Conservation (phyloP, 2,329 filamentous ascomycete species). For the Trichophyton simii region DNA sequence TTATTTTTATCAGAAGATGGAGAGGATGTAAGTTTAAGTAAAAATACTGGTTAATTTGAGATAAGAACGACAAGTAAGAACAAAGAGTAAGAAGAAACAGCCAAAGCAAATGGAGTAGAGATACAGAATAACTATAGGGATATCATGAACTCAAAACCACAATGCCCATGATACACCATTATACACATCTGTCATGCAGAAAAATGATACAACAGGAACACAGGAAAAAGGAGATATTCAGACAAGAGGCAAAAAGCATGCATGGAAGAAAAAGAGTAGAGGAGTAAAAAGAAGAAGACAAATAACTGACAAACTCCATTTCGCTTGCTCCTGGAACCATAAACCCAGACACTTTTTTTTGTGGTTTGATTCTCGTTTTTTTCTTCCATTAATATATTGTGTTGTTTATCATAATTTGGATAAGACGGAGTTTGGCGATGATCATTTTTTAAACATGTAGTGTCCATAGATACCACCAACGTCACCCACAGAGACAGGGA, state of each 20-base stretch:
- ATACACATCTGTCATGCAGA: not conserved
- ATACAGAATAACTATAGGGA: not conserved
- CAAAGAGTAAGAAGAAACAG: not conserved
- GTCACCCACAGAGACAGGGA: conserved; percentile 43
- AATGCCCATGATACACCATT: not conserved
- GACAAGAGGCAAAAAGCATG: not conserved
- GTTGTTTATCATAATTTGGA: not conserved
- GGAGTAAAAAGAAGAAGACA: not conserved
- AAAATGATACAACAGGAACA: not conserved
- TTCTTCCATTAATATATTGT: not conserved
- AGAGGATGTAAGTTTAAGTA: not conserved
- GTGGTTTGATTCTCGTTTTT: not conserved
- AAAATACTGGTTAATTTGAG: not conserved
- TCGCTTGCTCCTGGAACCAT: not conserved
- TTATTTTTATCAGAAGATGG: not conserved
- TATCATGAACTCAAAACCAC: not conserved
- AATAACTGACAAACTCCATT: not conserved
- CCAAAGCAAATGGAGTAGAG: not conserved
- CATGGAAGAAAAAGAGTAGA: not conserved
- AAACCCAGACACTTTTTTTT: not conserved
- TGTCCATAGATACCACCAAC: conserved; percentile 48
- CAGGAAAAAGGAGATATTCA: not conserved
- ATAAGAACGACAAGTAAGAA: not conserved
- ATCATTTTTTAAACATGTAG: conserved; percentile 46
- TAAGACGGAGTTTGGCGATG: not conserved